Percentiles rank a stretch among this genome's conserved stretches.
phyloP scores from a whole-genome alignment of 371 early-diverging fungal genomes.

The Mucor lusitanicus region DNA sequence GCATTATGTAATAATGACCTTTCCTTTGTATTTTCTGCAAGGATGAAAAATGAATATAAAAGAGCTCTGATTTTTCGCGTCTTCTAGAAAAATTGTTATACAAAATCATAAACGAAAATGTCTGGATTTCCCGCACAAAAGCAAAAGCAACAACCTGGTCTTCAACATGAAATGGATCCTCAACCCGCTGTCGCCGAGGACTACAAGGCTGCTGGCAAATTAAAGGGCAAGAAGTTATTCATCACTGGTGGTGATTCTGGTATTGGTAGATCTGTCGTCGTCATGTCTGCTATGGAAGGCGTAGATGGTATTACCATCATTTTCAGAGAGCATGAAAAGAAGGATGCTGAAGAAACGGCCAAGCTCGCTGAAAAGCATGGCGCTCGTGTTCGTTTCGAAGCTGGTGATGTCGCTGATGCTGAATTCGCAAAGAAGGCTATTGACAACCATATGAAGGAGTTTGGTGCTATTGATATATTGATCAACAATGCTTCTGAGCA shows the following conservation, averaged over 20 bases:
- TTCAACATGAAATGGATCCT: conserved; percentile 27
- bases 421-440: conserved; percentile 20
- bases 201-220: conserved; percentile 29
- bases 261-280: conserved; percentile 25
- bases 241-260: conserved; percentile 28
- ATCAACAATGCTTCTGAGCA: conserved; percentile 55
- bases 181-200: conserved; percentile 15
- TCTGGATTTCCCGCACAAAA: conserved; percentile 15
- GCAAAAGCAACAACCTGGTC: conserved; percentile 19
- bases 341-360: conserved; percentile 22
- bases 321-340: conserved; percentile 15
- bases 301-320: conserved; percentile 27
- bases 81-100: not conserved
- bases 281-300: conserved; percentile 28
- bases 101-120: not conserved
- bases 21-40: not conserved
- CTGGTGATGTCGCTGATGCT: conserved; percentile 11
- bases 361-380: conserved; percentile 16
- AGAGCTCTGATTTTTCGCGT: not conserved
- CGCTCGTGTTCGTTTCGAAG: conserved; percentile 1
- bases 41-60: not conserved
- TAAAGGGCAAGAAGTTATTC: conserved; percentile 21
- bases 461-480: conserved; percentile 45
- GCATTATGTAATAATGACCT: not conserved
- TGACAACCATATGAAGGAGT: conserved; percentile 21